Conservation (phyloP, 2,329 filamentous ascomycete genomes). For the Trichophyton verrucosum region DNA sequence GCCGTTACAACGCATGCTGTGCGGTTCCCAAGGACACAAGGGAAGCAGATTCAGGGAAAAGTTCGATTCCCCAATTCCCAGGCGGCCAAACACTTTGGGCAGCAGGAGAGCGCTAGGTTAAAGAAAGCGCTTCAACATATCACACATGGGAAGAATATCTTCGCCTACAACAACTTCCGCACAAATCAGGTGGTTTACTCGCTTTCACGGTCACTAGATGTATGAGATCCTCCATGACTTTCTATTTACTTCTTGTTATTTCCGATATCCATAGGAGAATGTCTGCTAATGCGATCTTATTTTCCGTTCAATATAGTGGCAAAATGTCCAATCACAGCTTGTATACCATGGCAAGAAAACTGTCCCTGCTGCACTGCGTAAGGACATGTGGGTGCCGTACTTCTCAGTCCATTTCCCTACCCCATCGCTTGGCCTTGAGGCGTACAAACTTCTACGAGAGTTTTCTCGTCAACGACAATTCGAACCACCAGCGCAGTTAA, state of each 20-base stretch:
- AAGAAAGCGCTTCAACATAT: slow-evolving; percentile 36
- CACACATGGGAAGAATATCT: slow-evolving; percentile 47
- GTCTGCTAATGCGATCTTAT: background rate
- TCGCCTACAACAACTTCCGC: slow-evolving; percentile 48
- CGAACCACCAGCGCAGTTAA: slow-evolving; percentile 34
- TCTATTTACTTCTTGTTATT: background rate
- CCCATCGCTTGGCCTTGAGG: slow-evolving; percentile 39
- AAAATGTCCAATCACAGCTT: slow-evolving; percentile 44
- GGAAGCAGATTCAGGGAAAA: slow-evolving; percentile 31
- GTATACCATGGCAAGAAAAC: slow-evolving; percentile 54
- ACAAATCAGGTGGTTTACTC: slow-evolving; percentile 56
- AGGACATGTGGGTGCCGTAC: slow-evolving; percentile 51
- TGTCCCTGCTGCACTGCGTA: slow-evolving; percentile 44
- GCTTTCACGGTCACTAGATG: slow-evolving; percentile 43
- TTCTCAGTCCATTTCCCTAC: slow-evolving; percentile 46
- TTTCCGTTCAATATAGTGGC: slow-evolving; percentile 29
- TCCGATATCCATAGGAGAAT: background rate
- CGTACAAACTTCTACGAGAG: slow-evolving; percentile 48
- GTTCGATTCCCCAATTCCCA: slow-evolving; percentile 28
- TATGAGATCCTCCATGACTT: slow-evolving; percentile 22
- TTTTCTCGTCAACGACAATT: slow-evolving; percentile 48
- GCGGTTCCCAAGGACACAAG: slow-evolving; percentile 12
- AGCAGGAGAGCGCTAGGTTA: slow-evolving; percentile 28
- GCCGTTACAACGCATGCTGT: slow-evolving; percentile 9
- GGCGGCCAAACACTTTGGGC: slow-evolving; percentile 29